Base-by-base conservation (phyloP, 1,284 basidiomycete genomes). In the Wallemia mellicola region DNA sequence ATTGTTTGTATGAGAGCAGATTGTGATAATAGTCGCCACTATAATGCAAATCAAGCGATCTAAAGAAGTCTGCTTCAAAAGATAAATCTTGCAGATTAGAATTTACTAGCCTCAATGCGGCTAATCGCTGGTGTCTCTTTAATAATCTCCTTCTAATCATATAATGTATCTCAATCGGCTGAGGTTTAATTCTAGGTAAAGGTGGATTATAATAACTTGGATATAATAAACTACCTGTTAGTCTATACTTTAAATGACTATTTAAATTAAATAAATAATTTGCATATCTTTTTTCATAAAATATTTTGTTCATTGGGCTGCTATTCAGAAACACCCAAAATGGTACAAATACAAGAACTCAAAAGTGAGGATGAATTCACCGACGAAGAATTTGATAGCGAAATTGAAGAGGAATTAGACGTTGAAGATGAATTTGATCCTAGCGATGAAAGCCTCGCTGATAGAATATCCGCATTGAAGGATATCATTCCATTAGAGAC, bases 401-500 rank as follows among this genome's bases (percentile, higher is more conserved):
- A 69, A 59, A 77, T 82, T 64, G 61, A 62, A 24, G 60, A 63
- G 30, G 57, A 61, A 25, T 56, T 63, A 27, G 63, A 63, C 60
- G 64, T 24, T 24, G 33, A 38, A 17, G 32, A 25, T 17, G 58
- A 59, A 24, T 24, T 26, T 30, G 32, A 59, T 28, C 28, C 30
- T 17, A 14, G 68, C 55, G 24, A 59, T 59, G 92, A 98, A 73
- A 79, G 88, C n/a, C 64, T 95, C 65, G 76, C 80, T 66, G 87
- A 96, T 72, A 85, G 92, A 62, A 66, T 98, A 67, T 76, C 78
- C 61, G 92, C 92, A 24, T 80, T 98, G 67, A 82, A 83, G 64
- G 92, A 98, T 75, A 95, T 98, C 67, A 80, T 98, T 9, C 83
- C 89, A 1, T 91, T 94, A 24, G 74, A 81, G 19, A 91, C 89